Evolutionary conservation across 108 stramenopile species (phyloP), one percentile per base, ranked within the genome.

Genomic region (Parietichytrium sp.): DNA sequence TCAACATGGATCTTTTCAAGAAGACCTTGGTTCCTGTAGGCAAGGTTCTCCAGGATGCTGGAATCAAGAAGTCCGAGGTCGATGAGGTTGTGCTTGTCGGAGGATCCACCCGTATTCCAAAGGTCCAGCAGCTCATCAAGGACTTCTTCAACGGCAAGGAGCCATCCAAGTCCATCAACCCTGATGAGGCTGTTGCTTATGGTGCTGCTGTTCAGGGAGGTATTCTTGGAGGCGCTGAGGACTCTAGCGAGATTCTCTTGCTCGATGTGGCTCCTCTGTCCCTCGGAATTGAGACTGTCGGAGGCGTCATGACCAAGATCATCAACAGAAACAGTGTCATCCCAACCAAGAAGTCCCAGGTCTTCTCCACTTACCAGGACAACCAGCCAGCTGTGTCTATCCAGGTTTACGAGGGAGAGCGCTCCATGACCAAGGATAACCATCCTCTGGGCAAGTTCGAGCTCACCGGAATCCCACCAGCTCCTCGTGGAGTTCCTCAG

Each of bases 201-300:
- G 96, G 96, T 29, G 96, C 96, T 85, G 93, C 96, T 20, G 95
- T 97, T 77, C 94, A 95, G 88, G 96, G 94, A 61, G 95, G 94
- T 82, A 96, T 96, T 83, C 86, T 96, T 38, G 45, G 26, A 38
- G 86, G 86, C 52, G 33, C 8, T 3, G 49, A 79, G 51, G 47
- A 3, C 26, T 8, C 4, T 48, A 23, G 47, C 31, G 18, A 79
- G 38, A 83, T 93, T 29, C 83, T 95, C 38, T 79, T 93, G 29
- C 84, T 95, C 80, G 93, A 93, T 85, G 93, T 93, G 29, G 92
- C 92, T 42, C 93, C 94, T 23, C 87, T 94, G 78, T 92, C 93
- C 26, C 93, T 89, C 23, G 94, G 94, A 85, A 94, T 97, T 77
- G 95, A 96, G 87, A 95, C 95, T 30, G 94, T 92, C 20, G 95